Evolutionary conservation across 352 stramenopile genomes (phyloP), one percentile per base, ranked within the genome.

Genomic region (Pythium aquatile): DNA sequence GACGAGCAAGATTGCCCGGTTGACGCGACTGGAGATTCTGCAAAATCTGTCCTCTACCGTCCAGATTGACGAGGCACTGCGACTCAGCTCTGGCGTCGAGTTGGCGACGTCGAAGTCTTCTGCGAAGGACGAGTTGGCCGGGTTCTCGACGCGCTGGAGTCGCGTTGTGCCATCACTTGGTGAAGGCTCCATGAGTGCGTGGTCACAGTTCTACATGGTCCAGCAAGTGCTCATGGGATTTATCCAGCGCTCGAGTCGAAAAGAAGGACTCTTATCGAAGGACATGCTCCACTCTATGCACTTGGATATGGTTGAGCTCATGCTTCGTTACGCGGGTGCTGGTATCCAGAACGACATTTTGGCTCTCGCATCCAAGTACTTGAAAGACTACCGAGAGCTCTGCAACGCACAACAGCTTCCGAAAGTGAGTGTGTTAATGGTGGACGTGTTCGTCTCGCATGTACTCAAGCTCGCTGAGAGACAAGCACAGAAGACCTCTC

Each of bases 381-480:
- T 94, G 30, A 93, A 91, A 49, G 81, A 77, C 10, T 94, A 90
- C 39, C 83, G 83, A 11, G 81, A 89, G 54, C 53, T 90, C 10
- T 94, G 85, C 66, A 92, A 90, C 30, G 28, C 61, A 11, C 52
- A 90, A 17, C 67, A 83, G 14, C 73, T 94, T 1, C 80, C 85
- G 2, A 94, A 93, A 58, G 68, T 93, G 5, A 94, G 77, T 42
- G 73, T 87, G 8, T 53, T 84, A 11, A 94, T 94, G 85, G 76
- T 93, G 13, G 74, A 92, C 16, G 83, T 93, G 7, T 94, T 91
- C 61, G 82, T 92, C 37, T 87, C 81, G 1, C 85, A 94, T 32
- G 78, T 94, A 20, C 74, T 90, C 32, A 94, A 90, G 61, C 58
- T 93, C 13, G 76, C 86, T 13, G 79, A 88, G 61, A 77, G 79